A percentile compares a stretch with the other conserved stretches of the same genome.
Evolutionary conservation across 2,329 filamentous ascomycete species (phyloP).

Genomic region (Nemania bipapillata): DNA sequence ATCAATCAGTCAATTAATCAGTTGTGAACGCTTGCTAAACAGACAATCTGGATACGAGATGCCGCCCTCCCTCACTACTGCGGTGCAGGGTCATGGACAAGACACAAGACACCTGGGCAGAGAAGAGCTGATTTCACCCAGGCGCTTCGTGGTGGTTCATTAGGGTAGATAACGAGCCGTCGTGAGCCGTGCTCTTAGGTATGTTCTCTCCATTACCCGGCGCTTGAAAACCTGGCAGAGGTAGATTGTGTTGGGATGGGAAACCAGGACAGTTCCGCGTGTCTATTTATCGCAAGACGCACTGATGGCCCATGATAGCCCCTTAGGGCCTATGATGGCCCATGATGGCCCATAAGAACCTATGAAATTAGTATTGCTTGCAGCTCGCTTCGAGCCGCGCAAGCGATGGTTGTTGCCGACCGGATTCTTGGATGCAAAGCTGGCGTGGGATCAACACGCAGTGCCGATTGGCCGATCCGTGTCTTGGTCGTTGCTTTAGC

Average conservation of each 20-base stretch:
- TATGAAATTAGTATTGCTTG: not conserved
- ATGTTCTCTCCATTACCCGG: slow-evolving; percentile 24
- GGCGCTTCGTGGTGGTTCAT: not conserved
- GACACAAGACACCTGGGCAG: too few relatives aligned
- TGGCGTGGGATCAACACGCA: slow-evolving; percentile 21
- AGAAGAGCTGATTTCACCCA: not conserved
- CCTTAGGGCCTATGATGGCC: too few relatives aligned
- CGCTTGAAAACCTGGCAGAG: slow-evolving; percentile 17
- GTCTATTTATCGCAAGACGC: slow-evolving; percentile 12
- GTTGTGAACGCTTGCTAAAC: not conserved
- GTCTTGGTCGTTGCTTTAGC: slow-evolving; percentile 5
- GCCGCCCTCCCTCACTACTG: slow-evolving; percentile 2
- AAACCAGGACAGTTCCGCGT: slow-evolving; percentile 11
- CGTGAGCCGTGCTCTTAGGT: slow-evolving; percentile 16
- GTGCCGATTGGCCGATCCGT: slow-evolving; percentile 23
- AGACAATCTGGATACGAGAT: slow-evolving; percentile 5
- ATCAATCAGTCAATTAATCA: too few relatives aligned
- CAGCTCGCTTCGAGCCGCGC: slow-evolving; percentile 18
- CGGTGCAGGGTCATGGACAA: not conserved
- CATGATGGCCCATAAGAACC: too few relatives aligned
- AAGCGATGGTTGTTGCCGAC: slow-evolving; percentile 20
- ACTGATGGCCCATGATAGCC: too few relatives aligned
- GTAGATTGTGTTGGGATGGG: slow-evolving; percentile 7
- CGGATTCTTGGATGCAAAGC: slow-evolving; percentile 25
- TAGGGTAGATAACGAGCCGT: slow-evolving; percentile 27